Base-by-base conservation (phyloP, 305 asterid species). In the Fraxinus nigra region DNA sequence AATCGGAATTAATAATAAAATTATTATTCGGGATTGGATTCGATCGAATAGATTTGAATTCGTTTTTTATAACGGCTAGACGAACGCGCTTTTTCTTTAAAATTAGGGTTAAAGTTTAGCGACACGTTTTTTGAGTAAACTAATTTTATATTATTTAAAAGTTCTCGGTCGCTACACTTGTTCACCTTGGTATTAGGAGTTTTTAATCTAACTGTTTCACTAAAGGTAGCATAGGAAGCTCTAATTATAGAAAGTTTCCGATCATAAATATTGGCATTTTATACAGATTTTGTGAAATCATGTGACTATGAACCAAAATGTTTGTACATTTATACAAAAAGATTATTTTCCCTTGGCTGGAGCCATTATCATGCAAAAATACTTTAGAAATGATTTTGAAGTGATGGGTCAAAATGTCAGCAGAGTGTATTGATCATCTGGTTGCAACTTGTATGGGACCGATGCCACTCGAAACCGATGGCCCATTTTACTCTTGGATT, bases 391-490 rank as follows among this genome's bases (percentile, higher is more conserved):
- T 82, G 65, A 72, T 48, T 54, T 59, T 38, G 73, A 72, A 69
- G 79, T 32, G 77, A 79, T 38, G 51, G 78, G 40, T 65, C 56
- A 22, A 75, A 70, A 77, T 79, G 38, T 75, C 78, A 9, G 18
- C 10, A 33, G 40, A 69, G 40, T 82, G 40, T 37, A 75, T 46
- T 51, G 26, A 26, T 26, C 35, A 75, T 73, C 59, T 77, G 59
- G 56, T 72, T 78, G 79, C 81, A 65, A 54, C 72, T 79, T 63
- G 14, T 75, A 79, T 38, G 73, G 78, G 32, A 46, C 40, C 20
- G 35, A 37, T 48, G 75, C 59, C 70, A 11, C 82, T 37, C 5
- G 8, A 37, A 16, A 35, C 38, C 56, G 76, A 38, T 78, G 30
- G 73, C 14, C 35, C 74, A 26, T 67, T 28, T 56, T 69, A 77